Evolutionary conservation across 345 rosid genomes (phyloP), one percentile per base, ranked within the genome.

Genomic region (Hypericum androsaemum): DNA sequence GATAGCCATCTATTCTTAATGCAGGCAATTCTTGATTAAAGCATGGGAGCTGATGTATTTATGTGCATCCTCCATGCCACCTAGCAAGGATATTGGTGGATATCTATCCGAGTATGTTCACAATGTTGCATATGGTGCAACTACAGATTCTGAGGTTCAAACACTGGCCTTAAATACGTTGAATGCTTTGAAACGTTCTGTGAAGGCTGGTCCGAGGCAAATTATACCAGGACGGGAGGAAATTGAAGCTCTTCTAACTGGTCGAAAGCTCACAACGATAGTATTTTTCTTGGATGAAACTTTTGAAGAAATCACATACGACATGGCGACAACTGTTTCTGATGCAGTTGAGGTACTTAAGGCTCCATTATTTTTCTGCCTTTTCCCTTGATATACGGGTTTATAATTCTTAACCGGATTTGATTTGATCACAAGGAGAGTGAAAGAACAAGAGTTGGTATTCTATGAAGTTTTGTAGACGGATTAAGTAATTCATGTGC

Each of bases 51-150:
- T 92, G 38, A 81, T 92, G 89, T 83, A 85, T 69, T 65, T 88
- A 58, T 88, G 98, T 68, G 96, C 94, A 41, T 92, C 98, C 32
- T 78, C 96, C 39, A 88, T 88, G 96, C 95, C 98, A 64, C 96
- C 98, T 44, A 83, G 95, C 82, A 92, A 88, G 80, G 98, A 92
- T 61, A 85, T 92, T 56, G 83, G 88, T 62, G 97, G 83, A 37
- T 92, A 78, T 76, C 68, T 92, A n/a, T 85, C 90, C 3, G 97
- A 87, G 76, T 92, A 88, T 69, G 72, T 85, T 57, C 96, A 88
- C 53, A 78, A 78, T 63, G 84, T 83, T 39, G 88, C 96, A 10
- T 77, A 88, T 53, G 88, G 79, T 62, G 66, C 71, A 3, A 64
- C 56, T 36, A 81, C 69, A 46, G 96, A 83, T 65, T 77, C 94